Evolutionary conservation across 805 yeast genomes (phyloP).

Genomic region (Candida ortonii): DNA sequence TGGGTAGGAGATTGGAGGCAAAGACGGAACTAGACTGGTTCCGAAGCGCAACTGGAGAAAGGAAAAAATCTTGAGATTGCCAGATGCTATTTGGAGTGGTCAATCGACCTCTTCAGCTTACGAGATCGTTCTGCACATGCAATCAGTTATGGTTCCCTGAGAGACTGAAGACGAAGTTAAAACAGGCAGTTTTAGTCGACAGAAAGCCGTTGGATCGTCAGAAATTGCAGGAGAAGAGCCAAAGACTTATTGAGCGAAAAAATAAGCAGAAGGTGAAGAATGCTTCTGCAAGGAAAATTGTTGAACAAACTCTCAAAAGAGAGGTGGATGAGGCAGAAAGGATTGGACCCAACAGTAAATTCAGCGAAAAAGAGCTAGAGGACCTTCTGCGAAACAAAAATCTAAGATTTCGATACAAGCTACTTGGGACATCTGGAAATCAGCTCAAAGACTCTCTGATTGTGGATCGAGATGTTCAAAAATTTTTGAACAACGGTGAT

Average conservation of each 20-base stretch:
- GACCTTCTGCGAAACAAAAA: constrained; percentile 30
- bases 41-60: too few relatives aligned
- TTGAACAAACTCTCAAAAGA: constrained; percentile 20
- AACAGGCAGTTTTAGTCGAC: constrained; percentile 12
- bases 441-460: constrained; percentile 57
- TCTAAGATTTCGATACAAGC: constrained; percentile 45
- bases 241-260: constrained; percentile 16
- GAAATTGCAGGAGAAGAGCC: constrained; percentile 4
- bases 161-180: constrained; percentile 14
- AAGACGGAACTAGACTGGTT: too few relatives aligned
- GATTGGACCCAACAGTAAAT: constrained; percentile 25
- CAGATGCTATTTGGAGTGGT: background rate
- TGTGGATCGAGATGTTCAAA: constrained; percentile 51
- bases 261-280: constrained; percentile 24
- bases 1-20: too few relatives aligned
- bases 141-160: constrained; percentile 1
- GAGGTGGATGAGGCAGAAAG: constrained; percentile 16
- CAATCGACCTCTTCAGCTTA: background rate
- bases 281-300: constrained; percentile 28
- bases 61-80: too few relatives aligned
- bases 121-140: constrained; percentile 5
- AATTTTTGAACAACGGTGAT: constrained; percentile 50
- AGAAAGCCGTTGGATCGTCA: constrained; percentile 12
- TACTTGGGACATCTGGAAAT: constrained; percentile 57
- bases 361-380: constrained; percentile 27